Percentiles rank a stretch among this genome's conserved stretches.
These are phyloP conservation scores for Ceratobasidium sp. DNA, from an alignment of 1,284 basidiomycete genomes.

Conservation along the genomic window DNA sequence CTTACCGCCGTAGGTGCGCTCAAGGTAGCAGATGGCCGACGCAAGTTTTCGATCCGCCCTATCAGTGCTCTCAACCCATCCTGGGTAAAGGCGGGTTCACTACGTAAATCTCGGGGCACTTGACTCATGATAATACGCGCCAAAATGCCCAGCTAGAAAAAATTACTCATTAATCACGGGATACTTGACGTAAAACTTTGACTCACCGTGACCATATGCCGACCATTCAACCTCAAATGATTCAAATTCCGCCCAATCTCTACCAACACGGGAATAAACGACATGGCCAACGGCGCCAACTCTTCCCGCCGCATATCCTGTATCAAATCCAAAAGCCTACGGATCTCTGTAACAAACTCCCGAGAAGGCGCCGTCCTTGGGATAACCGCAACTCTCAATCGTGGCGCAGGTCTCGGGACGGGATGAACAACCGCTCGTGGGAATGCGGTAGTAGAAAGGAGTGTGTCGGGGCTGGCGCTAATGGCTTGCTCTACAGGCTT, in stretches of 20 bases:
- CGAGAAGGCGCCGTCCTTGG: not conserved
- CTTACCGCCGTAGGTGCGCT: not conserved
- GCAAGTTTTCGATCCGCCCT: not conserved
- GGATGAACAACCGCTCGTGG: not conserved
- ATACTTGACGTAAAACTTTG: not conserved
- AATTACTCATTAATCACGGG: too few species aligned
- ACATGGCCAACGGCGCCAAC: not conserved
- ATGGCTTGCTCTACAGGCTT: not conserved
- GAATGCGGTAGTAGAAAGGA: not conserved
- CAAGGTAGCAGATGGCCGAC: not conserved
- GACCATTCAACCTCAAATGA: conserved; percentile 2
- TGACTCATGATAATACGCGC: not conserved
- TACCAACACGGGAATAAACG: not conserved
- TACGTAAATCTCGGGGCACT: not conserved
- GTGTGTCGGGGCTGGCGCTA: not conserved
- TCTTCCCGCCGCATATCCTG: not conserved
- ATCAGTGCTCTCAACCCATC: not conserved
- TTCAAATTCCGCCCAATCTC: not conserved
- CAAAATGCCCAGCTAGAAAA: not conserved
- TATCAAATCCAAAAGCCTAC: not conserved
- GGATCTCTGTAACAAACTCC: not conserved
- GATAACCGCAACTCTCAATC: not conserved
- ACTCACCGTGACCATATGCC: conserved; percentile 11
- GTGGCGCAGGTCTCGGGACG: not conserved
- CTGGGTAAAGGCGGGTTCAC: not conserved